phyloP scores from a whole-genome alignment of 2,329 filamentous ascomycete genomes.

The Chaetomiaceae sp. region DNA sequence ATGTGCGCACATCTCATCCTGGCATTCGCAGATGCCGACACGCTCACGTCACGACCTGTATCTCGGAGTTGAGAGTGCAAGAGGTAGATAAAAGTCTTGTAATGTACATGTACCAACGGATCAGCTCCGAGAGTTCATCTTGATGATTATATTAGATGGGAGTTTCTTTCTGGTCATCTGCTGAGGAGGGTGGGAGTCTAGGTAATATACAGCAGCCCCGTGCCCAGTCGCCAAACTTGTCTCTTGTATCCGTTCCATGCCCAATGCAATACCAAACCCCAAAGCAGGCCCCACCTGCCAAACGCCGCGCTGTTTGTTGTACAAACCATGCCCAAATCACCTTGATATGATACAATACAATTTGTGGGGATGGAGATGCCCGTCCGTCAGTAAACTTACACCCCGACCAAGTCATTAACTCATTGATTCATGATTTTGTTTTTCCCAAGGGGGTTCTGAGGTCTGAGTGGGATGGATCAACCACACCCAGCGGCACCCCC shows the following conservation, averaged over 20 bases:
- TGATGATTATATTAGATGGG: neutral
- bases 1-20: too few relatives aligned
- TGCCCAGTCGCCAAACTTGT: too few relatives aligned
- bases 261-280: too few relatives aligned
- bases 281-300: too few relatives aligned
- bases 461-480: too few relatives aligned
- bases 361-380: neutral
- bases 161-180: neutral
- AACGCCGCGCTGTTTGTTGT: too few relatives aligned
- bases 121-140: constrained; percentile 2
- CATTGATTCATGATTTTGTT: neutral
- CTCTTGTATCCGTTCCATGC: neutral
- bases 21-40: neutral
- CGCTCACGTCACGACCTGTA: neutral
- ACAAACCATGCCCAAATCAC: neutral
- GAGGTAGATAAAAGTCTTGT: neutral
- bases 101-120: neutral
- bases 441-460: too few relatives aligned
- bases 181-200: constrained; percentile 9
- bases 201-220: neutral
- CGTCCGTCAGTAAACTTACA: too few relatives aligned
- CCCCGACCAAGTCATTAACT: neutral
- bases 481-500: constrained; percentile 1
- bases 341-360: neutral
- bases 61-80: neutral